phyloP scores from a whole-genome alignment of 352 stramenopile genomes.

The Phytophthora melonis region DNA sequence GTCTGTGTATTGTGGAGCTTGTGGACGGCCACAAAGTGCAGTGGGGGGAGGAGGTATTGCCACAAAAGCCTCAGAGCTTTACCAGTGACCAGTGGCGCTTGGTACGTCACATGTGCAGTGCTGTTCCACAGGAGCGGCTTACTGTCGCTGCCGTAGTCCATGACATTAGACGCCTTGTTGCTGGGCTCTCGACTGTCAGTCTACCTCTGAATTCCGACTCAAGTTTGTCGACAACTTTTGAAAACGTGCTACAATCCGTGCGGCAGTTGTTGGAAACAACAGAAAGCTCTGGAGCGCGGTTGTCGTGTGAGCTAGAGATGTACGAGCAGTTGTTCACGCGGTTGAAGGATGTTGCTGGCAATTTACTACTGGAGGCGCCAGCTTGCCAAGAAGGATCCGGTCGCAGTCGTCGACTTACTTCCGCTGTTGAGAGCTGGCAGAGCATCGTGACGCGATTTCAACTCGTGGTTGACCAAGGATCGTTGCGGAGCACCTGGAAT shows the following conservation, averaged over 20 bases:
- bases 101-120: constrained; percentile 24
- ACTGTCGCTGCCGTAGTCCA: constrained; percentile 19
- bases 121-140: constrained; percentile 2
- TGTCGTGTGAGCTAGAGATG: constrained; percentile 5
- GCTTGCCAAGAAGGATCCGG: constrained; percentile 10
- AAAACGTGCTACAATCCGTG: constrained; percentile 4
- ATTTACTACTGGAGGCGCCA: constrained; percentile 1
- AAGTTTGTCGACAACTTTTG: background rate
- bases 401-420: constrained; percentile 11
- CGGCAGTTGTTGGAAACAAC: background rate
- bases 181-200: background rate
- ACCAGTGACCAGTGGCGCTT: constrained; percentile 30
- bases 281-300: background rate
- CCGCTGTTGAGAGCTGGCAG: constrained; percentile 13
- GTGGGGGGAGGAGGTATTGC: constrained; percentile 6
- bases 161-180: constrained; percentile 16
- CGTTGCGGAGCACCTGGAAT: background rate
- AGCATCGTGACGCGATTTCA: constrained; percentile 16
- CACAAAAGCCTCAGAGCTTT: constrained; percentile 9
- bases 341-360: constrained; percentile 9
- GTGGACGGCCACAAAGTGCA: constrained; percentile 6
- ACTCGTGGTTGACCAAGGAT: background rate
- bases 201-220: background rate
- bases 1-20: constrained; percentile 24
- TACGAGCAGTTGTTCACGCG: background rate